Base-by-base conservation (phyloP, 768 basidiomycete species). In the Mycena crocata region DNA sequence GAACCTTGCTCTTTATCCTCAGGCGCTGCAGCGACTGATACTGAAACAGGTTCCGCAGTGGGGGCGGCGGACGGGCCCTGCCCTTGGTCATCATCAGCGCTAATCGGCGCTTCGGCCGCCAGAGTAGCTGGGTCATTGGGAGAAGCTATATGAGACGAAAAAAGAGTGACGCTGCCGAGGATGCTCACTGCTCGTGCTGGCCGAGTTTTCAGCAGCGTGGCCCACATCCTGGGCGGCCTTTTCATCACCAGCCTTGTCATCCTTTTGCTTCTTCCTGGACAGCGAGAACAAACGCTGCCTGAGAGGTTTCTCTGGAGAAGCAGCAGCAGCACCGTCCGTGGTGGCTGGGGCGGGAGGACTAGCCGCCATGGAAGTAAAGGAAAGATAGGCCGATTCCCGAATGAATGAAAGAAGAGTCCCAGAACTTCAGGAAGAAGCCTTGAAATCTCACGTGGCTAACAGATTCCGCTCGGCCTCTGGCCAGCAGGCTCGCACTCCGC, bases 1-100 rank as follows among this genome's bases (percentile, higher is more conserved):
- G 83, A 84, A 62, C 72, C 80, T 69, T 82, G 80, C 73, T 84
- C 83, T 69, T 76, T 79, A 70, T 78, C 78, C 39, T 76, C 76
- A 51, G 64, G 63, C 37, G 59, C 57, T 45, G 75, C 49, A 39
- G 66, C 66, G 37, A 71, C 45, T 39, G 69, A 65, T 64, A 66
- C 56, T 13, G 71, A 51, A 26, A 51, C 67, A 49, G 63, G 69
- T 14, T 64, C 64, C 2, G 65, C 65, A n/a, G 72, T 30, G 30
- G 48, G 46, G 42, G 62, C 60, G 45, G 77, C 62, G 34, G 70
- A 35, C 54, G 73, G 69, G 62, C 63, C 72, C 72, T 64, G 74
- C 68, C 71, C 74, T 63, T 72, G 67, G 31, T 67, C 71, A 56
- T 67, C 71, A 56, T 66, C 71, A 44, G 59, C 40, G 40, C 42